These are phyloP conservation scores for Amborella trichopoda DNA, from an alignment of 164 flowering plant species.

Conservation along the genomic window DNA sequence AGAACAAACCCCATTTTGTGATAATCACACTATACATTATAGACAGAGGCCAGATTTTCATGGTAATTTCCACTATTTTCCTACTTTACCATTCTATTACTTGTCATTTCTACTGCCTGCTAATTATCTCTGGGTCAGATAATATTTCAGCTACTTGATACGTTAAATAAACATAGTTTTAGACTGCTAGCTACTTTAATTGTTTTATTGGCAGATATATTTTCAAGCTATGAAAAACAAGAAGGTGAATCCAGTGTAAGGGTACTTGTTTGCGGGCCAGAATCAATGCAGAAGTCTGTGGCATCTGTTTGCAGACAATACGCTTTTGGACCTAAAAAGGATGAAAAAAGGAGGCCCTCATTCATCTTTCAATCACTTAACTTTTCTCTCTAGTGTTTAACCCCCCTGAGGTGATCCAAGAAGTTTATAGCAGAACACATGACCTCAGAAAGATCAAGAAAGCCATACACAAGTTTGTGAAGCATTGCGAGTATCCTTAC, in stretches of 20 bases:
- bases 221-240: constrained; percentile 27
- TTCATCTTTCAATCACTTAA: constrained; percentile 68
- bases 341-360: constrained; percentile 18
- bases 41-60: constrained; percentile 59
- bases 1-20: constrained; percentile 12
- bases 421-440: too few species aligned
- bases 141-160: background rate
- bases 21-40: constrained; percentile 53
- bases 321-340: constrained; percentile 12
- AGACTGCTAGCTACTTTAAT: constrained; percentile 6
- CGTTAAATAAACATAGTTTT: background rate
- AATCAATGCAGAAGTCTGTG: constrained; percentile 58
- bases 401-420: too few species aligned
- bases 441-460: too few species aligned
- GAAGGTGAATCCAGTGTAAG: constrained; percentile 35
- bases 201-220: constrained; percentile 31
- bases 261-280: constrained; percentile 78
- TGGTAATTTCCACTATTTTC: too few species aligned
- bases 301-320: constrained; percentile 34
- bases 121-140: background rate
- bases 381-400: constrained; percentile 57
- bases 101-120: background rate
- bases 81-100: too few species aligned
- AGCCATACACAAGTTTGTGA: too few species aligned
- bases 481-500: too few species aligned